These are phyloP conservation scores for Sambucus nigra DNA, from an alignment of 129 eudicot species.

Conservation along the genomic window DNA sequence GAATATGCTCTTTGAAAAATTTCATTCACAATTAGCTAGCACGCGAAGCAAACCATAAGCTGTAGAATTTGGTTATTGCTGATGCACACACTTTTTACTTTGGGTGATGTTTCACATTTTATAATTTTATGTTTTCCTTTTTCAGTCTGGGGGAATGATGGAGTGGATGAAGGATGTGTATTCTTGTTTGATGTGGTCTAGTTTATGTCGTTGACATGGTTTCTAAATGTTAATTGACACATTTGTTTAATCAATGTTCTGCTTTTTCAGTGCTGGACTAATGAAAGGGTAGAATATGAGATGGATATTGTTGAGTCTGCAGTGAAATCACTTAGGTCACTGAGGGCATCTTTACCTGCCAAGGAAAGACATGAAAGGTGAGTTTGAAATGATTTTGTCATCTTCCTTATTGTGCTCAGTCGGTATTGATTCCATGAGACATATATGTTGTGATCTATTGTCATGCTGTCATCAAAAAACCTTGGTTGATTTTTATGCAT, in stretches of 20 bases:
- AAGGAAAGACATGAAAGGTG: slow-evolving; percentile 70
- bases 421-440: neutral
- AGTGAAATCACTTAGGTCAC: slow-evolving; percentile 63
- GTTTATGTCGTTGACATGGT: no score
- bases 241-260: neutral
- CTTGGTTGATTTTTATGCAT: no score
- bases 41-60: no score
- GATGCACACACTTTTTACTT: no score
- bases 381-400: neutral
- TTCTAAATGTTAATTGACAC: neutral
- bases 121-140: neutral
- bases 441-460: neutral
- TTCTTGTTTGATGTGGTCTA: no score
- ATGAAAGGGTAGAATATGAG: slow-evolving; percentile 50
- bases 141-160: neutral
- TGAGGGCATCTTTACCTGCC: slow-evolving; percentile 49
- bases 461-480: no score
- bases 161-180: no score
- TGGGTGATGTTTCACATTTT: no score
- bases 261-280: slow-evolving; percentile 57
- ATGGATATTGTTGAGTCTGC: slow-evolving; percentile 69
- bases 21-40: no score
- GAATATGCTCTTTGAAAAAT: no score
- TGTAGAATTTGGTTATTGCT: no score
- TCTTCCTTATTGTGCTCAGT: neutral